Conservation (phyloP, 179 eudicot species). For the Actinidia arguta region DNA sequence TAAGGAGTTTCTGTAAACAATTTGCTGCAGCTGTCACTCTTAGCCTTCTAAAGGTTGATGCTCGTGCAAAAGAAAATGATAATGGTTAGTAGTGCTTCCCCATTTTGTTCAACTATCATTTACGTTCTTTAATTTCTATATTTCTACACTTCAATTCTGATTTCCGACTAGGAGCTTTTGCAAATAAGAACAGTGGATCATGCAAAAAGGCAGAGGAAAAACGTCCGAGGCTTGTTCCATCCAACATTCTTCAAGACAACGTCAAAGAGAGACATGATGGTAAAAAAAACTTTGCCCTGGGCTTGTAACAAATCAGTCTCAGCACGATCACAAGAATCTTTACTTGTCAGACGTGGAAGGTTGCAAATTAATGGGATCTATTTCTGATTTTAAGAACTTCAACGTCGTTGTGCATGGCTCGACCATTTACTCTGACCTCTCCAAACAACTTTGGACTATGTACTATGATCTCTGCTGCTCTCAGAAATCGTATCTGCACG, state of each 20-base stretch:
- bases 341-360: slow-evolving; percentile 41
- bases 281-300: background rate
- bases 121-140: background rate
- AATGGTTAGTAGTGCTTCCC: slow-evolving; percentile 30
- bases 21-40: slow-evolving; percentile 51
- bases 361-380: slow-evolving; percentile 42
- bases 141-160: background rate
- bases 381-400: slow-evolving; percentile 50
- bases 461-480: slow-evolving; percentile 23
- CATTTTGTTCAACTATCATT: background rate
- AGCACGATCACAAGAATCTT: slow-evolving; percentile 16
- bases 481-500: slow-evolving; percentile 25
- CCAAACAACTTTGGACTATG: slow-evolving; percentile 10
- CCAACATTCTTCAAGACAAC: background rate
- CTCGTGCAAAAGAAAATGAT: slow-evolving; percentile 24
- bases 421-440: slow-evolving; percentile 6
- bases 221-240: background rate
- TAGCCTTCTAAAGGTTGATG: slow-evolving; percentile 43
- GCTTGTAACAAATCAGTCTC: slow-evolving; percentile 11
- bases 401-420: slow-evolving; percentile 36
- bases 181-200: background rate
- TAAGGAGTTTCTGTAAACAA: slow-evolving; percentile 31
- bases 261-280: slow-evolving; percentile 8
- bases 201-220: background rate
- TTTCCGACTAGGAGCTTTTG: background rate